Base-by-base conservation (phyloP, 1,284 basidiomycete species). In the Moniliella sp. region DNA sequence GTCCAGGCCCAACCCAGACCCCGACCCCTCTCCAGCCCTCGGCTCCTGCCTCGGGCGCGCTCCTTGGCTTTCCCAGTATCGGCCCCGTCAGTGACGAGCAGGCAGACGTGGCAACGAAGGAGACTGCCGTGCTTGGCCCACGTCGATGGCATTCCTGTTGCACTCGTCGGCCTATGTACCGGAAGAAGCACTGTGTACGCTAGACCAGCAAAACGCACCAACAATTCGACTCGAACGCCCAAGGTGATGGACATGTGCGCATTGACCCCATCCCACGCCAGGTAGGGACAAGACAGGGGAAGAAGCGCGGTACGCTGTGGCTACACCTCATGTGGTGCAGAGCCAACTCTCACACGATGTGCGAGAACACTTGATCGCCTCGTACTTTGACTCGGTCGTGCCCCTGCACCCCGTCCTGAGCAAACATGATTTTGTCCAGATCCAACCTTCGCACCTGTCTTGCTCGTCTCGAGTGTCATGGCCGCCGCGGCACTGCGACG, bases 401-500 rank as follows among this genome's bases (percentile, higher is more conserved):
- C 78, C 77, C n/a, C 66, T 81, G 29, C 71, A 88, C 39, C 86
- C 86, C 14, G 69, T 93, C 45, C 70, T 94, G 37, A 80, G 79
- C 11, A 72, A 76, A 53, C 68, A 71, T 28, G 86, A 94, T 56
- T 91, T 94, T 52, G 65, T 88, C 35, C 52, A 63, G n/a, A 40
- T 63, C 32, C 67, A 70, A 16, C 74, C 73, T 5, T 78, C 79
- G 1, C 78, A 10, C 76, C 79, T 1, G 67, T 84, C 23, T 63
- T 94, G 38, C 70, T n/a, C n/a, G n/a, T 94, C 15, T 91, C 91
- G 61, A 75, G 79, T 23, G 83, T 94, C 58, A 91, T 83, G 61
- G n/a, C 82, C 21, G 73, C 88, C 14, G 78, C 83, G 3, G 81
- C 84, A 8, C 75, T 82, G 25, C 69, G 76, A 36, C 71, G 84